Base-by-base conservation (phyloP, 768 basidiomycete species). In the Leucosporidium yakuticum region DNA sequence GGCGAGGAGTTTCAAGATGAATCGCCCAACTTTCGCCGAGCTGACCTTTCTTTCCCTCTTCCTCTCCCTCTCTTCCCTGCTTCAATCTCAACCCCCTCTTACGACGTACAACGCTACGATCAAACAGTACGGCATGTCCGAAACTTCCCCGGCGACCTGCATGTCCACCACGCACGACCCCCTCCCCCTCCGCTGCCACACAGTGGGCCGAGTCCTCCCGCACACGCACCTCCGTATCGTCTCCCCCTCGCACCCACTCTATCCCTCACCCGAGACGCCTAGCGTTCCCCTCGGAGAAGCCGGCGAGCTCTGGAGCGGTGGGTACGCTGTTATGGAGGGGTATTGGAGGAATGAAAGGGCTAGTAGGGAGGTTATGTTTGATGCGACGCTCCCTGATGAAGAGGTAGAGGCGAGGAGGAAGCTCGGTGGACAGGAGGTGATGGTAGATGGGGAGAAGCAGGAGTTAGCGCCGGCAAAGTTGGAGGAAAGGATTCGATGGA, bases 131-230 rank as follows among this genome's bases (percentile, higher is more conserved):
- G 53, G 53, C 53, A 54, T 54, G 53, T 25, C 53, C 14, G 39
- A 60, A 32, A 60, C 47, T 19, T 62, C 60, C 11, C 62, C 62
- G 1, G 62, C 53, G 4, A 48, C 62, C 34, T 5, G 53, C 62
- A 51, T 53, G 62, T 34, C 51, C 4, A 21, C 34, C 39, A 29
- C 27, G 23, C 25, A 9, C n/a, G 62, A 63, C 39, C 32, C 51
- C 12, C n/a, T 63, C 36, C 51, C 31, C 4, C n/a, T 44, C 4
- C 62, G 62, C 20, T 63, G 62, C 39, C 11, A 36, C 23, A 63
- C 62, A 21, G 62, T 63, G 17, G 62, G 62, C 9, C 62, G 62
- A 34, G 62, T 63, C 51, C 21, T 63, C 27, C 62, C 62, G 4
- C 62, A 63, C 53, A 49, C 36, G 12, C 36, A 55, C n/a, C 15